These are phyloP conservation scores for Aureobasidium namibiae DNA, from an alignment of 2,329 filamentous ascomycete species.

Conservation along the genomic window DNA sequence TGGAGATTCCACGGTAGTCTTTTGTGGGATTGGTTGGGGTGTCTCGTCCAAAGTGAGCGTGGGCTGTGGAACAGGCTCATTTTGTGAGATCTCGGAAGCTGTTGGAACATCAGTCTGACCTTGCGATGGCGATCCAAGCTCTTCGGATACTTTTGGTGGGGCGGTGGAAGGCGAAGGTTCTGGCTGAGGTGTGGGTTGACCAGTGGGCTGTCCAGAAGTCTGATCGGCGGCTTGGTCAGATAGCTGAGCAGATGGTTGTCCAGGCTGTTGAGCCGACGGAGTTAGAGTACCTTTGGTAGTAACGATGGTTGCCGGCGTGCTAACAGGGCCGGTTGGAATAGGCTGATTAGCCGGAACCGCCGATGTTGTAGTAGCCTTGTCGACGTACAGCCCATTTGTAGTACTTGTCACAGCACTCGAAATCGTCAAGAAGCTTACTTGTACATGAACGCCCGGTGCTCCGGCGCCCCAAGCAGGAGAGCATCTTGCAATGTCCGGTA, in stretches of 20 bases:
- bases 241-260: not conserved
- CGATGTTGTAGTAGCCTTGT: not conserved
- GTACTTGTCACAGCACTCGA: not conserved
- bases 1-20: not conserved
- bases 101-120: not conserved
- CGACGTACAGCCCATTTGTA: not conserved
- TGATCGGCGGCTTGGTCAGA: not conserved
- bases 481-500: not conserved
- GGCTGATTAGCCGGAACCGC: not conserved
- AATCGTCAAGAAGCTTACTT: not conserved
- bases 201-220: not conserved
- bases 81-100: not conserved
- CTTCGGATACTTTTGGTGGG: not conserved
- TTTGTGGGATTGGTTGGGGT: not conserved
- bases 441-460: not conserved
- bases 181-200: not conserved
- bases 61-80: not conserved
- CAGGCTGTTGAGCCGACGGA: not conserved
- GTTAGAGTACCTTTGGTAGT: not conserved
- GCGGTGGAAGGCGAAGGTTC: not conserved
- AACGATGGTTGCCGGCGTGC: not conserved
- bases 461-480: not conserved
- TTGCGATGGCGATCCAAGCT: not conserved
- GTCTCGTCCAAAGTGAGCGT: not conserved
- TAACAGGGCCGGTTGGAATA: not conserved